A percentile compares a stretch with the other conserved stretches of the same genome.
Evolutionary conservation across 495 filamentous ascomycete genomes (phyloP).

Genomic region (Penicillium waksmanii): DNA sequence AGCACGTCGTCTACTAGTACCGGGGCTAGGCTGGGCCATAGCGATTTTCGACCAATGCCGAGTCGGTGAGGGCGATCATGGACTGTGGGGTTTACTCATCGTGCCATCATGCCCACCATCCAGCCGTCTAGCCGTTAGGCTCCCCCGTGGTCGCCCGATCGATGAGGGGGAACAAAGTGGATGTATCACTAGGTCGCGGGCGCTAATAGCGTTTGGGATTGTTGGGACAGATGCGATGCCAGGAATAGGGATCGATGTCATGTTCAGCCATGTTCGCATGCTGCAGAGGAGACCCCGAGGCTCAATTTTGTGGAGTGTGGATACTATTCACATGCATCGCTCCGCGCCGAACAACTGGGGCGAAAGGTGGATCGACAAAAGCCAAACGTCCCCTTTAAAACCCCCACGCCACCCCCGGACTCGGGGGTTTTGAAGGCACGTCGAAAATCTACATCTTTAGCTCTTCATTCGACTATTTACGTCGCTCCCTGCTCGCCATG

Average conservation of each 20-base stretch:
- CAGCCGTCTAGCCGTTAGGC: neutral
- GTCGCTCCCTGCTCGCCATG: constrained; percentile 7
- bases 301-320: constrained; percentile 26
- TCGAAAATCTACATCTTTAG: neutral
- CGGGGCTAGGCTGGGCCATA: neutral
- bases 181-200: neutral
- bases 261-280: constrained; percentile 6
- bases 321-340: constrained; percentile 30
- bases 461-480: neutral
- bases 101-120: constrained; percentile 2
- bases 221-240: constrained; percentile 16
- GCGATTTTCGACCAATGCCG: neutral
- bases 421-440: neutral
- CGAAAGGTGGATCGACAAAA: constrained; percentile 15
- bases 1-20: neutral
- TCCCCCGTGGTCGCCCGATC: neutral
- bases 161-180: constrained; percentile 1
- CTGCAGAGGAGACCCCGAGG: constrained; percentile 22
- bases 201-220: constrained; percentile 9
- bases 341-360: constrained; percentile 16
- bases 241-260: constrained; percentile 29
- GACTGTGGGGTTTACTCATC: neutral
- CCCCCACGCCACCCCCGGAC: constrained; percentile 7
- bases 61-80: neutral
- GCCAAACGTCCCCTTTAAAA: constrained; percentile 17